Evolutionary conservation across 2,329 filamentous ascomycete species (phyloP).

Genomic region (Alternaria postmessia): DNA sequence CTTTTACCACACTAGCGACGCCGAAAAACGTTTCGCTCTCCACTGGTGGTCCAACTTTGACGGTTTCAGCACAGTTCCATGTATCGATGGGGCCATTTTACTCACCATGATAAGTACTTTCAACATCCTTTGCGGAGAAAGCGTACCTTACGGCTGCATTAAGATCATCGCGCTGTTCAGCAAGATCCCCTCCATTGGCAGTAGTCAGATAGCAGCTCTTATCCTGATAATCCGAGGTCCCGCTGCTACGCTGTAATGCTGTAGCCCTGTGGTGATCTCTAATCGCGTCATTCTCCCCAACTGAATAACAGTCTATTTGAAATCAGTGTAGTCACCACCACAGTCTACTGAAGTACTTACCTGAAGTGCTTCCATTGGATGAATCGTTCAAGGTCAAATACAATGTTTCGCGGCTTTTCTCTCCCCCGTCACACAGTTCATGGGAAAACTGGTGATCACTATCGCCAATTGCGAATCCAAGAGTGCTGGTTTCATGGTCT

Average conservation of each 20-base stretch:
- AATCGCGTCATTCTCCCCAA: not conserved
- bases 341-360: conserved; percentile 5
- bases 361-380: not conserved
- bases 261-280: conserved; percentile 1
- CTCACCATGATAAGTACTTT: conserved; percentile 19
- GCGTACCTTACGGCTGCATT: conserved; percentile 4
- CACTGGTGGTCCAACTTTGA: conserved; percentile 7
- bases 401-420: not conserved
- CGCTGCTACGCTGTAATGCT: not conserved
- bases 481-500: not conserved
- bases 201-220: conserved; percentile 1
- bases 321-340: not conserved
- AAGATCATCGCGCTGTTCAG: not conserved
- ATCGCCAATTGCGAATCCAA: not conserved
- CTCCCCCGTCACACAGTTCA: not conserved
- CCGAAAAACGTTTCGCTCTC: conserved; percentile 4
- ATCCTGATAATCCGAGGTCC: not conserved
- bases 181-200: not conserved
- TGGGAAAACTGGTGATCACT: not conserved
- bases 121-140: conserved; percentile 16
- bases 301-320: not conserved
- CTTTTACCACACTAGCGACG: conserved; percentile 5
- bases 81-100: conserved; percentile 12
- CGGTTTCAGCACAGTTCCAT: conserved; percentile 10
- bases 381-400: not conserved